A percentile compares a stretch with the other conserved stretches of the same genome.
These are phyloP conservation scores for Remersonia thermophila DNA, from an alignment of 2,329 filamentous ascomycete species.

Conservation along the genomic window DNA sequence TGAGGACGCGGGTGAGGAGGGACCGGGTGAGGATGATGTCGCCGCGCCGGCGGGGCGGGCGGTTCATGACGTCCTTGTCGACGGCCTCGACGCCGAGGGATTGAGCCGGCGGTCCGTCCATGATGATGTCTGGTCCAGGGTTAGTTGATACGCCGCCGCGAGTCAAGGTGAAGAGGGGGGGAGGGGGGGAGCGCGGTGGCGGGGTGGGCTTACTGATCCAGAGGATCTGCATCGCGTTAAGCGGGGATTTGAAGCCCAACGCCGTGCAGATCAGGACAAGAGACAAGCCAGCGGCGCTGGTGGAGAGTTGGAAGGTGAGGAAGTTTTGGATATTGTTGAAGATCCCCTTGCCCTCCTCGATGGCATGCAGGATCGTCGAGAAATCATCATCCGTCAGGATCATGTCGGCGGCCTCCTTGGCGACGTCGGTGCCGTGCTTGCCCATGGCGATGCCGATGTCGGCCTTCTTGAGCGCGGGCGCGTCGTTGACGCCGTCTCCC, in stretches of 20 bases:
- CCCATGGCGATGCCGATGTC: slow-evolving; percentile 99
- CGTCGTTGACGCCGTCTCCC: slow-evolving; percentile 96
- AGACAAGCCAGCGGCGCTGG: slow-evolving; percentile 83
- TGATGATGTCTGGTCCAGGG: slow-evolving; percentile 78
- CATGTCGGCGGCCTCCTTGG: slow-evolving; percentile 89
- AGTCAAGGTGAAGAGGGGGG: neutral
- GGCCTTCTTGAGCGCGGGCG: slow-evolving; percentile 92
- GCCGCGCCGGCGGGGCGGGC: slow-evolving; percentile 72
- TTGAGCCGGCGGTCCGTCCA: slow-evolving; percentile 96
- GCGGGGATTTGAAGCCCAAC: slow-evolving; percentile 83
- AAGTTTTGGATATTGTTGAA: slow-evolving; percentile 99
- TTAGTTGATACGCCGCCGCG: no score
- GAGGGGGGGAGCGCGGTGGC: neutral
- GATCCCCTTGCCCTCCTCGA: slow-evolving; percentile 97
- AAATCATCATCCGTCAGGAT: slow-evolving; percentile 84
- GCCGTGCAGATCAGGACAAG: slow-evolving; percentile 87
- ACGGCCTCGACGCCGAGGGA: slow-evolving; percentile 93
- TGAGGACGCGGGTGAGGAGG: slow-evolving; percentile 74
- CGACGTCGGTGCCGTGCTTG: slow-evolving; percentile 85
- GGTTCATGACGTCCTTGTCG: slow-evolving; percentile 85
- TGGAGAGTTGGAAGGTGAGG: slow-evolving; percentile 94
- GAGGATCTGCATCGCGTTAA: slow-evolving; percentile 98
- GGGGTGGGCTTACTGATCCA: slow-evolving; percentile 76
- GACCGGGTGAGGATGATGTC: slow-evolving; percentile 82
- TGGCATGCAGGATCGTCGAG: slow-evolving; percentile 82